A percentile compares a stretch with the other conserved stretches of the same genome.
Conservation (phyloP, 805 yeast species). For the Starmerella scarabaei region DNA sequence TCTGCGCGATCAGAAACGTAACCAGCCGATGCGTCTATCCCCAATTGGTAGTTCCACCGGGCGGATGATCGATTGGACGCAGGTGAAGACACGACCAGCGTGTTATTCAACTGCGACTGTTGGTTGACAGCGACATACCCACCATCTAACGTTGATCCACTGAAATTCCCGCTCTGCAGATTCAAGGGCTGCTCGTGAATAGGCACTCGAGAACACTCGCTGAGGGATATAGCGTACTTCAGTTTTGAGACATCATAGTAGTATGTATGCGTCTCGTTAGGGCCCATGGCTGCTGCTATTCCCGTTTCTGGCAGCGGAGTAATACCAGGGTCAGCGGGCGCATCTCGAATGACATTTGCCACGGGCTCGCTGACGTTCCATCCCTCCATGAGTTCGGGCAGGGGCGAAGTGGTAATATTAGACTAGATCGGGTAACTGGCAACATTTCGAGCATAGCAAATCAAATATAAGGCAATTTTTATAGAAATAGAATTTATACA, state of each 20-base stretch:
- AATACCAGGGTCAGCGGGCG: slow-evolving; percentile 1
- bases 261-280: slow-evolving; percentile 26
- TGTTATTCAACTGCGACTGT: slow-evolving; percentile 4
- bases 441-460: too few relatives aligned
- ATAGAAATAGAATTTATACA: not conserved
- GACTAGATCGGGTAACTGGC: too few relatives aligned
- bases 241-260: slow-evolving; percentile 12
- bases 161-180: slow-evolving; percentile 6
- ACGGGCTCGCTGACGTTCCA: not conserved
- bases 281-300: slow-evolving; percentile 24
- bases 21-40: slow-evolving; percentile 34
- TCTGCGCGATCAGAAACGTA: slow-evolving; percentile 13
- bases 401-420: too few relatives aligned
- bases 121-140: slow-evolving; percentile 11
- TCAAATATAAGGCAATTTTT: too few relatives aligned
- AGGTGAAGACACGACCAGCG: slow-evolving; percentile 6
- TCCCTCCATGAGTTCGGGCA: not conserved
- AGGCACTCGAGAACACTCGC: slow-evolving; percentile 15
- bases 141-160: slow-evolving; percentile 13
- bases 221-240: slow-evolving; percentile 5
- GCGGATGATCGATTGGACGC: slow-evolving; percentile 6
- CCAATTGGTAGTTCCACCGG: slow-evolving; percentile 52
- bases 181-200: slow-evolving; percentile 1
- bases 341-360: not conserved
- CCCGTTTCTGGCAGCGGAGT: slow-evolving; percentile 16